Evolutionary conservation across 768 basidiomycete genomes (phyloP).

Genomic region (Dentipellis fragilis): DNA sequence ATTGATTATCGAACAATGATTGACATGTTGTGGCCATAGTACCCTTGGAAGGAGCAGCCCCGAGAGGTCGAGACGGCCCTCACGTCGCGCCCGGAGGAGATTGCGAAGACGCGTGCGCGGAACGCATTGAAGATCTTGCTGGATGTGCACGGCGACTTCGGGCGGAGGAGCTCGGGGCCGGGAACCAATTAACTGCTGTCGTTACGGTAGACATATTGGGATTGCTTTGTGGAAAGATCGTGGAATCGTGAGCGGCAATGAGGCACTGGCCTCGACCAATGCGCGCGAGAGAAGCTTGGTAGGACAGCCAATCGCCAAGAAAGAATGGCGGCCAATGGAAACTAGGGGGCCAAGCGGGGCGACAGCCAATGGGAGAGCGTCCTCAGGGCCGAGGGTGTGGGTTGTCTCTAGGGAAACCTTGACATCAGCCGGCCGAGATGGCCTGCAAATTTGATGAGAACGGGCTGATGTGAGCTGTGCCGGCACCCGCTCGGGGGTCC

Average conservation of each 20-base stretch:
- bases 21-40: constrained; percentile 34
- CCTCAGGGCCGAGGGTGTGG: neutral
- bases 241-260: neutral
- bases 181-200: neutral
- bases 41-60: constrained; percentile 69
- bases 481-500: neutral
- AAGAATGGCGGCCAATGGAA: neutral
- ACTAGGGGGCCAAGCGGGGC: neutral
- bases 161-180: constrained; percentile 4
- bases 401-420: neutral
- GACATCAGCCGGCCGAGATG: constrained; percentile 3
- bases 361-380: neutral
- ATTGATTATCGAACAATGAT: constrained; percentile 4
- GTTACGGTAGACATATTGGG: constrained; percentile 1
- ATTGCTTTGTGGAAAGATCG: neutral
- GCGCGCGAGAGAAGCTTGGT: neutral
- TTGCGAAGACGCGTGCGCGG: constrained; percentile 82
- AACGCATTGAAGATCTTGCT: constrained; percentile 90
- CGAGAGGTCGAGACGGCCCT: constrained; percentile 61
- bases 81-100: constrained; percentile 66
- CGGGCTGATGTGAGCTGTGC: constrained; percentile 1
- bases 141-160: constrained; percentile 83
- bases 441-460: neutral
- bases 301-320: neutral
- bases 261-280: neutral